These are phyloP conservation scores for Aspergillus tanneri DNA, from an alignment of 2,329 filamentous ascomycete genomes.

Conservation along the genomic window DNA sequence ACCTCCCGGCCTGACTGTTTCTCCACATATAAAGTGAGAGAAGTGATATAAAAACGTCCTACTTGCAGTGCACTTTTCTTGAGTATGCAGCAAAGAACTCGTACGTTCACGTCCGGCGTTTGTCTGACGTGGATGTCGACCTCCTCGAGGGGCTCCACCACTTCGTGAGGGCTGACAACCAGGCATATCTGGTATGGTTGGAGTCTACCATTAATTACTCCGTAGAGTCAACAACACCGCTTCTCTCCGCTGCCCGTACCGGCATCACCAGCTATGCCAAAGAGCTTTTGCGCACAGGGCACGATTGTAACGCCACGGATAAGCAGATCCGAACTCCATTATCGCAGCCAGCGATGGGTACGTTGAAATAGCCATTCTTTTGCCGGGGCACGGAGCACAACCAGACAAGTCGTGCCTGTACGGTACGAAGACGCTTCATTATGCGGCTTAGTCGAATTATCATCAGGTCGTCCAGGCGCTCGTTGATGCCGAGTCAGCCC, in stretches of 20 bases:
- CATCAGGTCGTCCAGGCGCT: conserved; percentile 17
- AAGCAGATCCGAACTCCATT: conserved; percentile 1
- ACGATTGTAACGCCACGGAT: background rate
- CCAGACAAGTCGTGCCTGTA: conserved; percentile 11
- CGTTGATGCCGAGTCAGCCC: conserved; percentile 16
- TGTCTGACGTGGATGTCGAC: conserved; percentile 1
- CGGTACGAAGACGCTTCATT: conserved; percentile 21
- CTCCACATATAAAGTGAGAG: conserved; percentile 1
- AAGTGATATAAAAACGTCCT: background rate
- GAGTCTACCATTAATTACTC: conserved; percentile 11
- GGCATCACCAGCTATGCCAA: conserved; percentile 13
- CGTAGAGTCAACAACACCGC: conserved; percentile 8
- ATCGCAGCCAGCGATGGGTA: conserved; percentile 14
- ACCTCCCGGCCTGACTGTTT: conserved; percentile 10
- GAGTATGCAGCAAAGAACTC: conserved; percentile 19
- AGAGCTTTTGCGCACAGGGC: conserved; percentile 2
- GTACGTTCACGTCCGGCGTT: conserved; percentile 13
- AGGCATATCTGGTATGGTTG: conserved; percentile 1
- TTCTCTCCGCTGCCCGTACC: conserved; percentile 14
- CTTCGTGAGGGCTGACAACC: conserved; percentile 6
- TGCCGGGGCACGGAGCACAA: conserved; percentile 17
- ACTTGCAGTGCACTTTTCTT: conserved; percentile 17
- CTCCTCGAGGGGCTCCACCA: conserved; percentile 7
- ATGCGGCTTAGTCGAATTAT: conserved; percentile 17
- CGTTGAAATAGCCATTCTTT: conserved; percentile 12